phyloP scores from a whole-genome alignment of 2,329 filamentous ascomycete species.

The Berkeleyomyces basicola region DNA sequence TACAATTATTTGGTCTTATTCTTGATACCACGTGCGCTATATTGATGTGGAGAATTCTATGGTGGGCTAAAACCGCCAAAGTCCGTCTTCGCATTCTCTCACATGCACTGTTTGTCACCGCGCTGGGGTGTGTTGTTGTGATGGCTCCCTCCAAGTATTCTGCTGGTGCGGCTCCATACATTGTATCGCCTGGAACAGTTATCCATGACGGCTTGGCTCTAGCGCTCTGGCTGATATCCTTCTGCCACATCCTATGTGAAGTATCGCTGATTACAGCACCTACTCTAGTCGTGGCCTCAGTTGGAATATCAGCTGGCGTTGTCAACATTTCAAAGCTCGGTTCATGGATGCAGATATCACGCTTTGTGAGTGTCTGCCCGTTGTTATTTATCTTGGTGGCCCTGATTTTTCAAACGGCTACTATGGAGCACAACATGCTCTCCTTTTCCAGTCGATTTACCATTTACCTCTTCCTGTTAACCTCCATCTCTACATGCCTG shows the following conservation, averaged over 20 bases:
- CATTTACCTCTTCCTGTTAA: slow-evolving; percentile 21
- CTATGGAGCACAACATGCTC: slow-evolving; percentile 5
- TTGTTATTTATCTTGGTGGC: slow-evolving; percentile 18
- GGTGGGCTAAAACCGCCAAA: slow-evolving; percentile 33
- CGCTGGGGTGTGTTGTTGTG: slow-evolving; percentile 4
- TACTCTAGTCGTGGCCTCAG: slow-evolving; percentile 2
- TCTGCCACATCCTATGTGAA: slow-evolving; percentile 31
- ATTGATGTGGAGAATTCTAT: slow-evolving; percentile 34
- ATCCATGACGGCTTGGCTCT: slow-evolving; percentile 32
- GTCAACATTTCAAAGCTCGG: slow-evolving; percentile 13
- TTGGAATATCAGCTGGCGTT: slow-evolving; percentile 11
- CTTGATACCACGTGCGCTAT: slow-evolving; percentile 31
- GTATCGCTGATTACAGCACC: slow-evolving; percentile 18
- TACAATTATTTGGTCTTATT: slow-evolving; percentile 29
- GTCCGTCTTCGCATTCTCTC: slow-evolving; percentile 30
- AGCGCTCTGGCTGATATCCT: slow-evolving; percentile 27
- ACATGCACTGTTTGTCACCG: slow-evolving; percentile 23
- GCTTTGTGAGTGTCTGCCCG: slow-evolving; percentile 17
- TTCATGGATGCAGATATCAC: slow-evolving; percentile 16
- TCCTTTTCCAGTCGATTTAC: slow-evolving; percentile 7
- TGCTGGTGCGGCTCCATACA: slow-evolving; percentile 1
- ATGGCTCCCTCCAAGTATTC: slow-evolving; percentile 7
- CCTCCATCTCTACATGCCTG: slow-evolving; percentile 23
- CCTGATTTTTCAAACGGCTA: slow-evolving; percentile 5
- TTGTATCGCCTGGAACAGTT: not conserved